These are phyloP conservation scores for Cyanidioschyzon merolae DNA, from an alignment of 23 red algal genomes.

Conservation along the genomic window DNA sequence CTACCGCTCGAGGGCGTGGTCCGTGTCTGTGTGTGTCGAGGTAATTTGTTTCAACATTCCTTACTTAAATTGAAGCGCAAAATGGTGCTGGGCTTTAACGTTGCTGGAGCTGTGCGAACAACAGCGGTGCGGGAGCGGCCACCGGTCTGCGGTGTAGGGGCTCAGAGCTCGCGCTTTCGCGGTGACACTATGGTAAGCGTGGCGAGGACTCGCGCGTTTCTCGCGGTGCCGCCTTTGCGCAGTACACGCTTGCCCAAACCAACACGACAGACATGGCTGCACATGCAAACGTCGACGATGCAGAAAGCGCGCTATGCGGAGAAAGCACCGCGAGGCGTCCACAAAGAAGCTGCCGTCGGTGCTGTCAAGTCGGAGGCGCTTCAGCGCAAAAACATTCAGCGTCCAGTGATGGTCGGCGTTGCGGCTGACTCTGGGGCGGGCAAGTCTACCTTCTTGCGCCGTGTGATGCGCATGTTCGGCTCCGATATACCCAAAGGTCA, in stretches of 20 bases:
- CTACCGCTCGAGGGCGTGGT: too few relatives aligned
- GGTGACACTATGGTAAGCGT: not conserved
- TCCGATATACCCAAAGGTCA: conserved; percentile 69
- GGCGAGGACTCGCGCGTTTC: not conserved
- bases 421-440: conserved; percentile 94
- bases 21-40: too few relatives aligned
- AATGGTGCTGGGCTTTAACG: not conserved
- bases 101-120: not conserved
- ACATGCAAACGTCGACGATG: conserved; percentile 9
- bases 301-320: conserved; percentile 6
- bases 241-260: not conserved
- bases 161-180: not conserved
- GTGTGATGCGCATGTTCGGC: conserved; percentile 84
- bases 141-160: not conserved
- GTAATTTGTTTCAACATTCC: too few relatives aligned
- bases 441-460: conserved; percentile 85
- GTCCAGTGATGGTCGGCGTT: conserved; percentile 93
- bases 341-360: conserved; percentile 6
- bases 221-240: not conserved
- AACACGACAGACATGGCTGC: not conserved
- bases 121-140: not conserved
- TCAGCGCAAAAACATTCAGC: conserved; percentile 50
- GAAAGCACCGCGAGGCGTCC: conserved; percentile 20
- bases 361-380: conserved; percentile 32
- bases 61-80: too few relatives aligned